Evolutionary conservation across 179 eudicot genomes (phyloP), one percentile per base, ranked within the genome.

Genomic region (Nepenthes alata): DNA sequence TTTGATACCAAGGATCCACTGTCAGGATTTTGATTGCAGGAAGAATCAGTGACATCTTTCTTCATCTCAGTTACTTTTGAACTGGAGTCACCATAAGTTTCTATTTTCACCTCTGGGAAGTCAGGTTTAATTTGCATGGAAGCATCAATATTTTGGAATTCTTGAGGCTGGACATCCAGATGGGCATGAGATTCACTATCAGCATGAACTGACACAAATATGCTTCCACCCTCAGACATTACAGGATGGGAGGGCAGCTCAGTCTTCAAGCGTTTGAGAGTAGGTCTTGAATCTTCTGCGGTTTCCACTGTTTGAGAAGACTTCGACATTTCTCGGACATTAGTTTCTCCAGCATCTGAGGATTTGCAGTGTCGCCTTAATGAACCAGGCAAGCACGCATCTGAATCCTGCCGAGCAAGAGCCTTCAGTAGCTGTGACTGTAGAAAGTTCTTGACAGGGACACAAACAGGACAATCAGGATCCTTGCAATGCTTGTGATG

Each of bases 391-490:
- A 79, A 58, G 53, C 76, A 76, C 56, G 85, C 67, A 57, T 65
- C 78, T 49, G 83, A 63, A 66, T 76, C 74, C 59, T 63, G 72
- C 15, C 70, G 78, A 54, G 65, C 58, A 61, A 56, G 61, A 59
- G 68, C 70, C 71, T 74, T 85, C 25, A 25, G 25, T 11, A 56
- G 41, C n/a, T 79, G 83, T 14, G 64, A 41, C 45, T 41, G 58
- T 16, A 68, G 79, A 62, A 47, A 85, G 14, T 80, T 67, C 67
- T 61, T 84, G 57, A 84, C 85, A 52, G 91, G 89, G 59, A 82
- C 60, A 63, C 99, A 94, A 67, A 91, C 95, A 72, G 95, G 97
- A 65, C 97, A 94, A 13, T n/a, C 65, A 36, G 74, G 60, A 68
- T 83, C 78, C 66, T 52, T 70, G 67, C 99, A 94, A 57, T 59